Evolutionary conservation across 2,329 filamentous ascomycete genomes (phyloP).

Genomic region (Raffaelea deltoideospora): DNA sequence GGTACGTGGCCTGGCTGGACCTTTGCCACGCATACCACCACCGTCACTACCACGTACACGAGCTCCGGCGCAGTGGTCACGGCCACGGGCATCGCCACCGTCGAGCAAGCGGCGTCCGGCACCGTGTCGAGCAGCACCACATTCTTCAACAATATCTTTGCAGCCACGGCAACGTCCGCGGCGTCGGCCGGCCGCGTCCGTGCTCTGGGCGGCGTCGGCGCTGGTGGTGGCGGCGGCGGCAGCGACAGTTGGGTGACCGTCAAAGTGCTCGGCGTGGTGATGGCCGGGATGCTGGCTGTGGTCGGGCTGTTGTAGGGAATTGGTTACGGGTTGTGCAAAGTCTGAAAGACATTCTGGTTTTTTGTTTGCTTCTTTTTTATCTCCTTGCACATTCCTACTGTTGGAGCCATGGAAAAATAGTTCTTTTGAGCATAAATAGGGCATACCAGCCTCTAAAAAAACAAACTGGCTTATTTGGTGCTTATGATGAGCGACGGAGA

Average conservation of each 20-base stretch:
- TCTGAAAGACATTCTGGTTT: not conserved
- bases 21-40: slow-evolving; percentile 18
- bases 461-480: too few species aligned
- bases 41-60: slow-evolving; percentile 17
- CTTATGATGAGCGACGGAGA: too few species aligned
- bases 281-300: slow-evolving; percentile 15
- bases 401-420: too few species aligned
- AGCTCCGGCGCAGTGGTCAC: slow-evolving; percentile 10
- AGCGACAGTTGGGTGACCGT: slow-evolving; percentile 6
- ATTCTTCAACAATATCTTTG: slow-evolving; percentile 6
- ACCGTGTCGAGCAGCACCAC: slow-evolving; percentile 16
- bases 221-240: not conserved
- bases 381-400: not conserved
- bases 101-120: slow-evolving; percentile 17
- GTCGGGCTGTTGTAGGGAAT: slow-evolving; percentile 15
- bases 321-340: too few species aligned
- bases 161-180: not conserved
- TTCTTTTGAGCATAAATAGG: not conserved
- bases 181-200: not conserved
- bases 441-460: not conserved
- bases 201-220: not conserved
- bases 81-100: slow-evolving; percentile 12
- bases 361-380: not conserved
- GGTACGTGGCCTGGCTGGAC: slow-evolving; percentile 18
- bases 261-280: slow-evolving; percentile 12